Percentiles rank a stretch among this genome's conserved stretches.
Conservation (phyloP, 306 rosid species). For the Vigna reflexopilosa region DNA sequence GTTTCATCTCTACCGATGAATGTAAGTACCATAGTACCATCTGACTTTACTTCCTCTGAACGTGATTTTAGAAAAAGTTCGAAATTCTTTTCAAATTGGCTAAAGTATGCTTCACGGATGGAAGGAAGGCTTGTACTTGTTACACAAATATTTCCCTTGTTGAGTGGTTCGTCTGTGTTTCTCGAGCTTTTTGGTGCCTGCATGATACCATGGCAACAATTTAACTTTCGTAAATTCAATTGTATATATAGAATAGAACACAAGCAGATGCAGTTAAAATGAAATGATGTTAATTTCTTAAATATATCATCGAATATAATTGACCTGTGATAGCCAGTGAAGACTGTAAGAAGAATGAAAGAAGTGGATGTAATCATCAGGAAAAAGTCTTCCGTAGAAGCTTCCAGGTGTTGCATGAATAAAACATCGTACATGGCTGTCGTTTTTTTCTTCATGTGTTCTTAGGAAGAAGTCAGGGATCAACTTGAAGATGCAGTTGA, state of each 20-base stretch:
- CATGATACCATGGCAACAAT: neutral
- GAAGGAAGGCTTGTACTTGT: constrained; percentile 43
- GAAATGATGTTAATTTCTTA: too few species aligned
- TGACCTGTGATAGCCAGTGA: constrained; percentile 46
- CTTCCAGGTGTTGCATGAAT: constrained; percentile 57
- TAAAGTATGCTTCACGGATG: constrained; percentile 35
- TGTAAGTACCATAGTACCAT: constrained; percentile 56
- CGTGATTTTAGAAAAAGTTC: constrained; percentile 51
- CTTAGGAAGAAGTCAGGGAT: constrained; percentile 47
- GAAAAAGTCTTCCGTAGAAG: constrained; percentile 63
- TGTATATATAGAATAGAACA: too few species aligned
- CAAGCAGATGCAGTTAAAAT: too few species aligned
- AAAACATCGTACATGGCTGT: constrained; percentile 45
- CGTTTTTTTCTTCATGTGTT: neutral
- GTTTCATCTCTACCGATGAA: constrained; percentile 36
- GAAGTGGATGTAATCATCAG: constrained; percentile 44
- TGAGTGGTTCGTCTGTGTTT: constrained; percentile 17
- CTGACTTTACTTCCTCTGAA: constrained; percentile 43
- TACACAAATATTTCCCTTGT: constrained; percentile 33
- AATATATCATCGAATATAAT: too few species aligned
- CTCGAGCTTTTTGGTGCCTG: neutral
- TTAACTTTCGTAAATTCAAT: too few species aligned
- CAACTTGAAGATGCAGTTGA: constrained; percentile 51
- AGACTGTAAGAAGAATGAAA: constrained; percentile 56
- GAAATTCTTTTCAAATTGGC: constrained; percentile 55